Conservation (phyloP, 768 basidiomycete genomes). For the Collybiopsis confluens region DNA sequence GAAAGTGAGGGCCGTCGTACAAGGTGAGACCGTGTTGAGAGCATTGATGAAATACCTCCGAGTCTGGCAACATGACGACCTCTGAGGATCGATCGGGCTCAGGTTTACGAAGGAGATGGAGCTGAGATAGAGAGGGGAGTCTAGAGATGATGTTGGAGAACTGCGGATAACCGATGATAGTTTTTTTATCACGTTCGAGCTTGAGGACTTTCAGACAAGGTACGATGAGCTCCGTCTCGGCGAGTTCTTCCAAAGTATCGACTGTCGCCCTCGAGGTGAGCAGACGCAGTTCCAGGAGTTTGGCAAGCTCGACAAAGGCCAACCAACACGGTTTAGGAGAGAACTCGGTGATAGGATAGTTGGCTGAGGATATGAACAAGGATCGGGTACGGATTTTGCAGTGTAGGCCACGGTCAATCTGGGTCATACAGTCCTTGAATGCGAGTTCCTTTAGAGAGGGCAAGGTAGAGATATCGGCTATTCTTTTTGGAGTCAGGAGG, state of each 20-base stretch:
- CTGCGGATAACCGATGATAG: neutral
- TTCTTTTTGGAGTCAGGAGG: neutral
- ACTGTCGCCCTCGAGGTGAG: slow-evolving; percentile 5
- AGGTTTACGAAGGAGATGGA: slow-evolving; percentile 2
- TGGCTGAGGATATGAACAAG: slow-evolving; percentile 4
- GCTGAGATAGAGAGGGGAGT: neutral
- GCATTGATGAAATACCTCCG: neutral
- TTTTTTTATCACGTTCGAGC: slow-evolving; percentile 4
- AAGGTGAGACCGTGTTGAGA: neutral
- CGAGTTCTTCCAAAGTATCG: slow-evolving; percentile 8
- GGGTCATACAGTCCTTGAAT: slow-evolving; percentile 6
- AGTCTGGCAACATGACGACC: neutral
- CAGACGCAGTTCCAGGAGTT: slow-evolving; percentile 7
- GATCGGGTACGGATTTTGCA: slow-evolving; percentile 2
- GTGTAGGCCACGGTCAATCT: neutral
- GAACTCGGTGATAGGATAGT: neutral
- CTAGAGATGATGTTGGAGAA: neutral
- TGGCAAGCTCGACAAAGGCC: slow-evolving; percentile 4
- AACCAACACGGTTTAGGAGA: slow-evolving; percentile 6
- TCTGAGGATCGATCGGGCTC: slow-evolving; percentile 2
- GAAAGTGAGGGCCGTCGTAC: slow-evolving; percentile 10
- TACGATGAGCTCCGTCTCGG: neutral
- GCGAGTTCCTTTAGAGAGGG: slow-evolving; percentile 6
- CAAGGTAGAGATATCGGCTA: slow-evolving; percentile 1
- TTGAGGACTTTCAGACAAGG: slow-evolving; percentile 5